phyloP scores from a whole-genome alignment of 2,329 filamentous ascomycete species.

The Paecilomyces formosus region DNA sequence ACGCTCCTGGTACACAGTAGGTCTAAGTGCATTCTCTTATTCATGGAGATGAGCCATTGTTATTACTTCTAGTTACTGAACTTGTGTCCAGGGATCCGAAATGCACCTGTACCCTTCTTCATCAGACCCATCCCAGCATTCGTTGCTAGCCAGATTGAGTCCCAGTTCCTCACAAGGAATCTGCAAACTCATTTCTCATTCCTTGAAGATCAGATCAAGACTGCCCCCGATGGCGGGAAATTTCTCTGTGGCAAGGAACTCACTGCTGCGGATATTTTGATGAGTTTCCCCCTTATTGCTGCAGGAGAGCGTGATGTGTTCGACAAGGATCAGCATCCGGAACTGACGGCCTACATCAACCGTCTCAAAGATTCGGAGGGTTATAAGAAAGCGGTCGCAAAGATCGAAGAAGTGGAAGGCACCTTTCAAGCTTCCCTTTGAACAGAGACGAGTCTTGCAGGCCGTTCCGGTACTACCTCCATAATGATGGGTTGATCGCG shows the following conservation, averaged over 20 bases:
- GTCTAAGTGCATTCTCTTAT: not conserved
- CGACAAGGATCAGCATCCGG: conserved; percentile 29
- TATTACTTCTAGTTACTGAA: conserved; percentile 1
- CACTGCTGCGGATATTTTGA: conserved; percentile 40
- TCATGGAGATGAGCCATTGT: not conserved
- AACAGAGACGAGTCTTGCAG: not conserved
- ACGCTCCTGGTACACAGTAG: conserved; percentile 51
- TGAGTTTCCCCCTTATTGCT: conserved; percentile 40
- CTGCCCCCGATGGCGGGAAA: conserved; percentile 28
- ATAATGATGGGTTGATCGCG: not conserved
- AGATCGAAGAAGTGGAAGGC: conserved; percentile 35
- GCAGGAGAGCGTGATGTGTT: conserved; percentile 24
- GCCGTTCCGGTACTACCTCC: not conserved
- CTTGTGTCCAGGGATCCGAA: conserved; percentile 33
- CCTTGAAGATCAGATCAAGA: conserved; percentile 37
- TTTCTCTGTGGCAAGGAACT: conserved; percentile 35
- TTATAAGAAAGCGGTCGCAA: conserved; percentile 32
- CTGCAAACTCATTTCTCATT: conserved; percentile 36
- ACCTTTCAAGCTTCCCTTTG: conserved; percentile 1
- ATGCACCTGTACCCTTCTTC: conserved; percentile 58
- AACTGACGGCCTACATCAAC: conserved; percentile 28
- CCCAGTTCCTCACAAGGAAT: conserved; percentile 32
- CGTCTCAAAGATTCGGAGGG: conserved; percentile 27
- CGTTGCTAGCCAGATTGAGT: conserved; percentile 42
- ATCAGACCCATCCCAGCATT: conserved; percentile 55